Evolutionary conservation across 202 grass and related monocot species (phyloP).

Genomic region (Panicum hallii): DNA sequence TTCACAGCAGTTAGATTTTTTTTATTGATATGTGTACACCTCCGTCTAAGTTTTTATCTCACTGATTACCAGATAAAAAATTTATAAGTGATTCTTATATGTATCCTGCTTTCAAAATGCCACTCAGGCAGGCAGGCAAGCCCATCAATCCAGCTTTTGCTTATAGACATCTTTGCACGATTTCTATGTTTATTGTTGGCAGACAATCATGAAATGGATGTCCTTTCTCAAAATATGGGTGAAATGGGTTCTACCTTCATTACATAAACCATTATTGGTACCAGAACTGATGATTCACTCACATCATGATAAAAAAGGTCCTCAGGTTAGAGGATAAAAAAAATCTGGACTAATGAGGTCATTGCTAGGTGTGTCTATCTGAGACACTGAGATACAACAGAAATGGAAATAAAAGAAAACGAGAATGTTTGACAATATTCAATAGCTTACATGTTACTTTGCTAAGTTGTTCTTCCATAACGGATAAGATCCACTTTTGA

Average conservation of each 20-base stretch:
- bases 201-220: neutral
- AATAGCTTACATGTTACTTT: neutral
- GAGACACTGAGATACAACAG: neutral
- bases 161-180: conserved; percentile 17
- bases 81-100: neutral
- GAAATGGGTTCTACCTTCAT: neutral
- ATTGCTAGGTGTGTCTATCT: neutral
- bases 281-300: conserved; percentile 1
- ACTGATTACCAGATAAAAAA: neutral
- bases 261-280: neutral
- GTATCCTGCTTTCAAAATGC: conserved; percentile 17
- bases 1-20: neutral
- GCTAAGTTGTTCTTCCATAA: neutral
- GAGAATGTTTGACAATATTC: conserved; percentile 10
- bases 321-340: conserved; percentile 7
- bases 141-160: conserved; percentile 16
- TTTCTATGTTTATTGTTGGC: conserved; percentile 15
- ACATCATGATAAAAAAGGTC: conserved; percentile 13
- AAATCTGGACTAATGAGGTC: neutral
- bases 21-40: conserved; percentile 5
- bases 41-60: neutral
- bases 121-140: conserved; percentile 20
- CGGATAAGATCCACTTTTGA: conserved; percentile 23
- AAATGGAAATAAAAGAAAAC: conserved; percentile 9
- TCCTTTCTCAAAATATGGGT: conserved; percentile 7